These are phyloP conservation scores for Kondoa malvinella DNA, from an alignment of 768 basidiomycete species.

Conservation along the genomic window DNA sequence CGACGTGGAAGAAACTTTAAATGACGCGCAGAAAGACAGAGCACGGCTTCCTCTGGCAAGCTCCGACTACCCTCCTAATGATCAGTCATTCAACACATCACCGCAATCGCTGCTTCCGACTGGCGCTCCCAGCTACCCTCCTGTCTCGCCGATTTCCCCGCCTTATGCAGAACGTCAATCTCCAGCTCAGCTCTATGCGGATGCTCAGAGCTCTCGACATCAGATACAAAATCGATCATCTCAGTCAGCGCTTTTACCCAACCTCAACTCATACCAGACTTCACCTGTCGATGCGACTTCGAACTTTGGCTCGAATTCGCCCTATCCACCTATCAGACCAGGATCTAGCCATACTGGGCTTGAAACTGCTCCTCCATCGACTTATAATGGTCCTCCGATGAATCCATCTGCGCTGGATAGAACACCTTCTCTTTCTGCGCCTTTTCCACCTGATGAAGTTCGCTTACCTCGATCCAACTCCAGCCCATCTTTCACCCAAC, in stretches of 20 bases:
- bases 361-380: too few species aligned
- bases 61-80: too few species aligned
- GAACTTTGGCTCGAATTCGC: background rate
- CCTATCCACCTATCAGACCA: background rate
- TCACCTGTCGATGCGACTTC: background rate
- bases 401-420: conserved; percentile 15
- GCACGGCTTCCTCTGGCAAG: too few species aligned
- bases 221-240: background rate
- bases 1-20: too few species aligned
- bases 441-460: conserved; percentile 14
- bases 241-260: background rate
- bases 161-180: background rate
- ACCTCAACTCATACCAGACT: background rate
- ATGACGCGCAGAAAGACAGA: too few species aligned
- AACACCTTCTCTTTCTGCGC: conserved; percentile 14
- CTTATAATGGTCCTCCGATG: conserved; percentile 2
- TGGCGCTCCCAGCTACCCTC: background rate
- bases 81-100: too few species aligned
- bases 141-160: background rate
- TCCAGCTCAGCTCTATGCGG: background rate
- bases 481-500: background rate
- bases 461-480: background rate
- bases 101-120: background rate
- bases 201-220: background rate
- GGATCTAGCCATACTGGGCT: background rate